phyloP scores from a whole-genome alignment of 192 early-diverging fungal genomes.

The Entomortierella chlamydospora region DNA sequence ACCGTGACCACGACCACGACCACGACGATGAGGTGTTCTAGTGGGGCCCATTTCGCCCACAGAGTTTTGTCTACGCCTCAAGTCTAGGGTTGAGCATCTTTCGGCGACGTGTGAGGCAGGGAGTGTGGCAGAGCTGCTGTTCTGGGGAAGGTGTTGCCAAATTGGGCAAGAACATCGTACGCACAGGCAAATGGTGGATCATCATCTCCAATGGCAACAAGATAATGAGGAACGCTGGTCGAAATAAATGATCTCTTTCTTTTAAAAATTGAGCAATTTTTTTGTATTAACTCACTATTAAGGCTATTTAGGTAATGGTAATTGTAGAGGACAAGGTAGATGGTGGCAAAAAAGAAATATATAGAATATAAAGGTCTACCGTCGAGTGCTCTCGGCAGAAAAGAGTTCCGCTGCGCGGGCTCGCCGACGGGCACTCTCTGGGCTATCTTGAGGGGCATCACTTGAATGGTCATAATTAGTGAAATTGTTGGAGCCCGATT shows the following conservation, averaged over 20 bases:
- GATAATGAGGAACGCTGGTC: no score
- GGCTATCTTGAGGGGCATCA: constrained; percentile 26
- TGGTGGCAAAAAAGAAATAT: neutral
- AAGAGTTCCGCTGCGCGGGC: constrained; percentile 52
- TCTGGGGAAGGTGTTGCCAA: constrained; percentile 48
- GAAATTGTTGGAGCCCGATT: neutral
- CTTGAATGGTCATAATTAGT: constrained; percentile 12
- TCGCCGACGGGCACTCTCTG: constrained; percentile 41
- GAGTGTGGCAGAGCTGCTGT: constrained; percentile 38
- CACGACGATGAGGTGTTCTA: constrained; percentile 16
- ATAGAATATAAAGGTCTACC: constrained; percentile 1
- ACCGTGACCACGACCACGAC: constrained; percentile 4
- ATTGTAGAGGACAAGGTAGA: no score
- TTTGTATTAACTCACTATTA: neutral
- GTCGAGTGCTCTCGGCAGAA: constrained; percentile 33
- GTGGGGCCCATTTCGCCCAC: constrained; percentile 4
- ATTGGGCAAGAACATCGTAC: constrained; percentile 7
- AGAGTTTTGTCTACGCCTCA: constrained; percentile 44
- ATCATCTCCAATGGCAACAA: no score
- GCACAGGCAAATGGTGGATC: no score
- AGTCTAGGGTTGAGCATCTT: constrained; percentile 21
- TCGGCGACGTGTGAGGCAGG: constrained; percentile 27
- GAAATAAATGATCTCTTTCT: no score
- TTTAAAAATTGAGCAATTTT: neutral
- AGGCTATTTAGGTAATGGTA: no score